These are phyloP conservation scores for Astraeus odoratus DNA, from an alignment of 768 basidiomycete genomes.

Conservation along the genomic window DNA sequence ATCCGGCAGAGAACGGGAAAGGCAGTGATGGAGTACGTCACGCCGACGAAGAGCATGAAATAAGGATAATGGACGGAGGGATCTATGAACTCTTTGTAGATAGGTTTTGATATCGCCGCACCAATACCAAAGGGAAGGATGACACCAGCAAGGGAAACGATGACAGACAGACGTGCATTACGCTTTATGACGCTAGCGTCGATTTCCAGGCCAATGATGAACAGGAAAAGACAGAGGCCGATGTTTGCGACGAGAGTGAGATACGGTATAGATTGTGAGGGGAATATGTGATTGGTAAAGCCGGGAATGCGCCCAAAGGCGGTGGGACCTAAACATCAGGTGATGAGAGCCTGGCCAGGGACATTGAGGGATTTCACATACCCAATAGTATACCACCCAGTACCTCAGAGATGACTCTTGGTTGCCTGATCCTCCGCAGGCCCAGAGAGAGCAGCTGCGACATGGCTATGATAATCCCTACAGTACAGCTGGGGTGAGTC, in stretches of 20 bases:
- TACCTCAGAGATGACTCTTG: constrained; percentile 90
- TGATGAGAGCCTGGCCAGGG: constrained; percentile 30
- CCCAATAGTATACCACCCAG: constrained; percentile 87
- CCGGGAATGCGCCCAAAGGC: constrained; percentile 78
- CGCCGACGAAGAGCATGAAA: constrained; percentile 92
- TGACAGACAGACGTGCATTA: constrained; percentile 57
- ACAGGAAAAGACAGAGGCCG: constrained; percentile 82
- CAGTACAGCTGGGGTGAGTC: constrained; percentile 3
- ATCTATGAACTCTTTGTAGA: constrained; percentile 72
- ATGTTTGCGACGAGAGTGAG: constrained; percentile 86
- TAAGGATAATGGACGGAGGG: constrained; percentile 60
- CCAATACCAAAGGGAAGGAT: constrained; percentile 84
- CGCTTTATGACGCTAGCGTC: constrained; percentile 74
- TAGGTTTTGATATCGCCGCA: constrained; percentile 60
- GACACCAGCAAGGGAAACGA: constrained; percentile 79
- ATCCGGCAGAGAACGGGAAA: constrained; percentile 90
- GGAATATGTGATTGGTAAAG: constrained; percentile 85
- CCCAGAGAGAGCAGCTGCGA: constrained; percentile 64
- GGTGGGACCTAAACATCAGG: constrained; percentile 32
- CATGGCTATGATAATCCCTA: constrained; percentile 76
- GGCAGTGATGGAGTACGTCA: constrained; percentile 84
- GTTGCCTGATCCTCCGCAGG: constrained; percentile 71
- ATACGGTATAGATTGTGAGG: constrained; percentile 58
- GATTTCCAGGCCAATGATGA: constrained; percentile 91
- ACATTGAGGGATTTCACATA: constrained; percentile 24